Percentiles rank a stretch among this genome's conserved stretches.
phyloP scores from a whole-genome alignment of 345 rosid species.

The Kernera saxatilis region DNA sequence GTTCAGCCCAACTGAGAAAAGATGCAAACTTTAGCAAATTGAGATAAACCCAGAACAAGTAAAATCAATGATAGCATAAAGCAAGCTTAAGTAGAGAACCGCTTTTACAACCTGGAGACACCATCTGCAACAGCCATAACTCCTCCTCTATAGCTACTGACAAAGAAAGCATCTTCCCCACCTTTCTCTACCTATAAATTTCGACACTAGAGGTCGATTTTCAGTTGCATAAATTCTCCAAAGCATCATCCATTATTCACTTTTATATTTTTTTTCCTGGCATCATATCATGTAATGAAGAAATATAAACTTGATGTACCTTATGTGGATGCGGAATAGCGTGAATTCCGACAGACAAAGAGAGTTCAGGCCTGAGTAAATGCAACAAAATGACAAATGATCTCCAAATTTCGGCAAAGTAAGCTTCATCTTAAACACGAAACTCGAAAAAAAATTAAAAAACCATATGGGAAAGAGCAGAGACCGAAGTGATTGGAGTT shows the following conservation, averaged over 20 bases:
- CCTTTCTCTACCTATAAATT: constrained; percentile 58
- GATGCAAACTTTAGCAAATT: constrained; percentile 9
- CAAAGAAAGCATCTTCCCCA: constrained; percentile 84
- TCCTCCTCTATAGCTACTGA: constrained; percentile 60
- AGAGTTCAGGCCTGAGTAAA: constrained; percentile 36
- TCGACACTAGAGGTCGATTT: background rate
- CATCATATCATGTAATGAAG: background rate
- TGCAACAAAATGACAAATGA: background rate
- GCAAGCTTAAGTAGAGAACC: background rate
- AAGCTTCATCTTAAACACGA: background rate
- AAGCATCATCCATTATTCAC: background rate
- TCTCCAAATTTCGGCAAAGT: background rate
- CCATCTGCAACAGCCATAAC: constrained; percentile 91
- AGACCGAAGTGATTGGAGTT: constrained; percentile 43
- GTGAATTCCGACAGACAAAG: constrained; percentile 53
- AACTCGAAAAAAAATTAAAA: no score
- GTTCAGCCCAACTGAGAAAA: constrained; percentile 73
- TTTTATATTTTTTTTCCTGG: background rate
- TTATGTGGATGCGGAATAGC: constrained; percentile 80
- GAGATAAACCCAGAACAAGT: background rate
- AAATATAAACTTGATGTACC: constrained; percentile 28
- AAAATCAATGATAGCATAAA: background rate
- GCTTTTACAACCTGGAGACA: constrained; percentile 59
- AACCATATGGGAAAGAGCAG: constrained; percentile 16
- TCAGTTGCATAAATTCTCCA: background rate